Base-by-base conservation (phyloP, 352 stramenopile species). In the Phytophthora meadii region DNA sequence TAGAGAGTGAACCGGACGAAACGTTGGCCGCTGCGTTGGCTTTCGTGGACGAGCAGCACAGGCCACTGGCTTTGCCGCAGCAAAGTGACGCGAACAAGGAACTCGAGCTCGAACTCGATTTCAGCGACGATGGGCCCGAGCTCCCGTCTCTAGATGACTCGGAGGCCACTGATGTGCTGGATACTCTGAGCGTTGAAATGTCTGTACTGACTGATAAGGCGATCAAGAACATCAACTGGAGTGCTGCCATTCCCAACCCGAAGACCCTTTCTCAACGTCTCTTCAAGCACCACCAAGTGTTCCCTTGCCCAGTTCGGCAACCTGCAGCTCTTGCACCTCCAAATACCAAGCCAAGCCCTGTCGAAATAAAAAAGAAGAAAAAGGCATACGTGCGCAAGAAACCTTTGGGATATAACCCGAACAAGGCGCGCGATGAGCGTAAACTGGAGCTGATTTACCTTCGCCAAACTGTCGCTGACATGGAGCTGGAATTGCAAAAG, bases 351-450 rank as follows among this genome's bases (percentile, higher is more conserved):
- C 8, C 52, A 32, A 52, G n/a, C 6, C 54, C 52, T 14, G 17
- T n/a, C 1, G 3, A 32, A 14, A 37, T 9, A 5, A 32, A 24
- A 10, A 50, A 19, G 7, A 37, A 72, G 44, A 68, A 68, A 46
- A 72, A 72, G 30, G n/a, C 56, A 2, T 72, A 72, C 22, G 50
- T 58, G 5, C 64, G 64, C 52, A 66, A 68, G 49, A 79, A 74
- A 64, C 72, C 68, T 37, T 54, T 70, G 11, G 40, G 60, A 17
- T 72, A 78, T 37, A 82, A 77, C 48, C 57, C 74, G 19, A 82
- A 82, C 68, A 82, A 82, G 34, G 74, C 74, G 47, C 62, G 74
- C 8, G 70, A 82, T 63, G 70, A 77, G 30, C 74, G 74, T 54
- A 75, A 72, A 25, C 54, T 78, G 25, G 74, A 82, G 47, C 54